Evolutionary conservation across 2,329 filamentous ascomycete genomes (phyloP), one percentile per base, ranked within the genome.

Genomic region (Trichoderma brevicompactum): DNA sequence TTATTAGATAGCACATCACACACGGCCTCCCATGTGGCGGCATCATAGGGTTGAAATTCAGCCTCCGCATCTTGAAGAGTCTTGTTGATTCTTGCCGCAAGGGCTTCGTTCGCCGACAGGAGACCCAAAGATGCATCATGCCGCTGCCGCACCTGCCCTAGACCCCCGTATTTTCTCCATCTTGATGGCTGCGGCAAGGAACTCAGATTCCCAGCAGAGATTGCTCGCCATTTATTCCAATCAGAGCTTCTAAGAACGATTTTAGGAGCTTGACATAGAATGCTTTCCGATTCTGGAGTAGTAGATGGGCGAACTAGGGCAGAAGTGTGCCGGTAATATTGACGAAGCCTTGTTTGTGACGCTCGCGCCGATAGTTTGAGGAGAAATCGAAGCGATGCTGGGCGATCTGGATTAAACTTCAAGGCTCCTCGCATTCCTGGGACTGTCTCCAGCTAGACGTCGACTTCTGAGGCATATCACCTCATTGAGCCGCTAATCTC

Each of bases 351-450:
- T 36, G 59, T n/a, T 2, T 32, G 32, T 13, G 32, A 65, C 28
- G 65, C 15, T 44, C 40, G 44, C 55, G 64, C 48, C 48, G 38
- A 23, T 40, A 44, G 28, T 44, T 58, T 32, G 46, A 65, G 62
- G 12, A 50, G 54, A 36, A 67, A 23, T 73, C 64, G 69, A 59
- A 65, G 54, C 64, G 69, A 64, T 65, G 64, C 41, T 52, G 66
- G 52, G 60, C 65, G 62, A 68, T 67, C 65, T 66, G 66, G 64
- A 55, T 67, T 63, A 34, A 67, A 68, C 65, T 68, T 64, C 64
- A 70, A 64, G 49, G 68, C 68, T 70, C 68, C 71, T 73, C 71
- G 72, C 75, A 77, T 77, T 65, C 70, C 74, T 70, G 64, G 69
- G 64, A 36, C 50, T 67, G 64, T 53, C 61, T 69, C 64, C 69